phyloP scores from a whole-genome alignment of 176 grass and related monocot genomes.

The Areca catechu region DNA sequence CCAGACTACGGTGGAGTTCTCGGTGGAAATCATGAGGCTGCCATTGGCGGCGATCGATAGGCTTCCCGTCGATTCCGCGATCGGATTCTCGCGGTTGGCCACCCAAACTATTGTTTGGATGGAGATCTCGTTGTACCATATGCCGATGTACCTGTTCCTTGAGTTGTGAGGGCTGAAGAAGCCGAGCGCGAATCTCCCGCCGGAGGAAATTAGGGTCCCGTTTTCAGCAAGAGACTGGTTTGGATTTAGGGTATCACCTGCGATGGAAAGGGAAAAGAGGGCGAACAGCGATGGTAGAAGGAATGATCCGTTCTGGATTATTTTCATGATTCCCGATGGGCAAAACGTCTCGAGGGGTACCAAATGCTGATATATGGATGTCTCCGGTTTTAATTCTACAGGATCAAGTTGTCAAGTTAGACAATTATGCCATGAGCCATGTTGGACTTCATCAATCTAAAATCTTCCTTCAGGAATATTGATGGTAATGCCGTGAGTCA shows the following conservation, averaged over 20 bases:
- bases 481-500: too few species aligned
- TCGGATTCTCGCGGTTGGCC: constrained; percentile 43
- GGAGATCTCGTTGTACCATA: constrained; percentile 48
- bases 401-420: too few species aligned
- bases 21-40: constrained; percentile 24
- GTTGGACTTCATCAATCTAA: too few species aligned
- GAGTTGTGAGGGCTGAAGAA: constrained; percentile 45
- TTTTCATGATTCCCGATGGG: too few species aligned
- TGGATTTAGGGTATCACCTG: constrained; percentile 29
- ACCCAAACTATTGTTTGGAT: constrained; percentile 52
- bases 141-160: constrained; percentile 36
- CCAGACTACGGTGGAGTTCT: constrained; percentile 29
- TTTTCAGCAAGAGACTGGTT: constrained; percentile 26
- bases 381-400: too few species aligned
- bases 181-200: constrained; percentile 41
- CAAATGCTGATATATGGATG: too few species aligned
- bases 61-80: constrained; percentile 25
- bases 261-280: constrained; percentile 8
- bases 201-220: constrained; percentile 44
- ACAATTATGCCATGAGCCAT: too few species aligned
- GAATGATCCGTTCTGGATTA: too few species aligned
- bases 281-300: background rate
- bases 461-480: too few species aligned
- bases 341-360: too few species aligned
- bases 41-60: constrained; percentile 35